These are phyloP conservation scores for Lobosporangium transversale DNA, from an alignment of 192 early-diverging fungal species.

Conservation along the genomic window DNA sequence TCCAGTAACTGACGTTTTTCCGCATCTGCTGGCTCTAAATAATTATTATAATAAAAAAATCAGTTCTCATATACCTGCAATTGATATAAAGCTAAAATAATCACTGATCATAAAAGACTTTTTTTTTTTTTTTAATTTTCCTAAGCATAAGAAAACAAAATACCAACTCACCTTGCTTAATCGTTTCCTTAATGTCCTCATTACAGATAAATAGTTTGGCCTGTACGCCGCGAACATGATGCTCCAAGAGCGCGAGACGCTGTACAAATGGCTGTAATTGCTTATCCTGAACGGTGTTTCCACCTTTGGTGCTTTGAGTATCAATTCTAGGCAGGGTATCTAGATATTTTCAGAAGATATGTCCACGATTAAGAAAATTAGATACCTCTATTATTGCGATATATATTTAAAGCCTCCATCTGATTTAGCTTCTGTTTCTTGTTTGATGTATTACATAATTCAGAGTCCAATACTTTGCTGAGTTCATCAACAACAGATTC, in stretches of 20 bases:
- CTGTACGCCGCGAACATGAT: constrained; percentile 64
- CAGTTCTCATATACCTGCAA: no score
- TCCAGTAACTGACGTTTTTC: constrained; percentile 44
- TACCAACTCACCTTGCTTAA: constrained; percentile 39
- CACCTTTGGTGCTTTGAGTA: constrained; percentile 23
- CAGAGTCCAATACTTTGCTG: constrained; percentile 51
- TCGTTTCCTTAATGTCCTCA: constrained; percentile 59
- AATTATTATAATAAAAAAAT: neutral
- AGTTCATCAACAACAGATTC: constrained; percentile 54
- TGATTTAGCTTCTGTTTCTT: no score
- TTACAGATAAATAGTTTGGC: constrained; percentile 67
- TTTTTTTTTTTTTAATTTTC: no score
- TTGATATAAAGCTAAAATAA: no score
- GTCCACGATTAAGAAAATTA: no score
- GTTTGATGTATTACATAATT: constrained; percentile 55
- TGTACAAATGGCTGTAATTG: constrained; percentile 54
- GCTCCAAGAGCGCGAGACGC: constrained; percentile 57
- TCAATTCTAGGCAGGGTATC: constrained; percentile 53
- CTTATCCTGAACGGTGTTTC: constrained; percentile 40
- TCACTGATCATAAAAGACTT: no score
- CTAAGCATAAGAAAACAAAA: no score
- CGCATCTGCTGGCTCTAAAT: constrained; percentile 17
- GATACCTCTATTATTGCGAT: no score
- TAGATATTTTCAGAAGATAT: no score
- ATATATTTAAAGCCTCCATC: no score